A percentile compares a stretch with the other conserved stretches of the same genome.
These are phyloP conservation scores for Clonostachys solani DNA, from an alignment of 2,329 filamentous ascomycete species.

Conservation along the genomic window DNA sequence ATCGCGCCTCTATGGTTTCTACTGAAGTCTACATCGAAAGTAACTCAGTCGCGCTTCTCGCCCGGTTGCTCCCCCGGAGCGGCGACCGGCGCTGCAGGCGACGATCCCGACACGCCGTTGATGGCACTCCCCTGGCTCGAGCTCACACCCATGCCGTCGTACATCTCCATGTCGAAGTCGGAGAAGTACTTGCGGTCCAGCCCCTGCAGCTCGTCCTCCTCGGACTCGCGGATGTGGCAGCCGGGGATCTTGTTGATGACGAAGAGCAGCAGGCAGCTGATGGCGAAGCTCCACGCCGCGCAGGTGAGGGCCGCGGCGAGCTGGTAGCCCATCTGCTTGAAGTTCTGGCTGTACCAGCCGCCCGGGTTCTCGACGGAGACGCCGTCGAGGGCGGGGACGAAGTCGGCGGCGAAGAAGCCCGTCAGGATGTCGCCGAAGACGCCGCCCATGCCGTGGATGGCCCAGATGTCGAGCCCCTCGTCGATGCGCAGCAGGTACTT, in stretches of 20 bases:
- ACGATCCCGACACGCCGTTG: too few relatives aligned
- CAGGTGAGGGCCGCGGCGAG: constrained; percentile 49
- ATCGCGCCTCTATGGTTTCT: too few relatives aligned
- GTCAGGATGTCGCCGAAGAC: constrained; percentile 52
- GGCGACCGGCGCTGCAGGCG: too few relatives aligned
- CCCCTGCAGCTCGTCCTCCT: constrained; percentile 47
- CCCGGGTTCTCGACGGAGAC: constrained; percentile 34
- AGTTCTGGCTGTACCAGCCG: constrained; percentile 43
- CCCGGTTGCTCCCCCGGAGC: too few relatives aligned
- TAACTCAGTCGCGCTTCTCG: too few relatives aligned
- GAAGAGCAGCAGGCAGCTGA: constrained; percentile 45
- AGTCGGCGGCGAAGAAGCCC: constrained; percentile 47
- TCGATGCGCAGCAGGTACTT: constrained; percentile 50
- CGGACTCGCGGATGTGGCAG: constrained; percentile 43
- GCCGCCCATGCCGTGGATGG: constrained; percentile 55
- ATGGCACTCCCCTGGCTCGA: too few relatives aligned
- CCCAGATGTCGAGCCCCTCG: constrained; percentile 55
- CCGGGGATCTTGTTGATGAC: constrained; percentile 51
- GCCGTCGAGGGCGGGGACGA: constrained; percentile 48
- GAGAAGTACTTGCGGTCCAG: constrained; percentile 30
- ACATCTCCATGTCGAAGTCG: constrained; percentile 6
- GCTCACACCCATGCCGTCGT: constrained; percentile 2
- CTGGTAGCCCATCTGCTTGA: constrained; percentile 49
- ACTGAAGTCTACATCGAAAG: too few relatives aligned
- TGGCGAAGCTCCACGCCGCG: constrained; percentile 45